phyloP scores from a whole-genome alignment of 2,329 filamentous ascomycete genomes.

The Decorospora gaudefroyi region DNA sequence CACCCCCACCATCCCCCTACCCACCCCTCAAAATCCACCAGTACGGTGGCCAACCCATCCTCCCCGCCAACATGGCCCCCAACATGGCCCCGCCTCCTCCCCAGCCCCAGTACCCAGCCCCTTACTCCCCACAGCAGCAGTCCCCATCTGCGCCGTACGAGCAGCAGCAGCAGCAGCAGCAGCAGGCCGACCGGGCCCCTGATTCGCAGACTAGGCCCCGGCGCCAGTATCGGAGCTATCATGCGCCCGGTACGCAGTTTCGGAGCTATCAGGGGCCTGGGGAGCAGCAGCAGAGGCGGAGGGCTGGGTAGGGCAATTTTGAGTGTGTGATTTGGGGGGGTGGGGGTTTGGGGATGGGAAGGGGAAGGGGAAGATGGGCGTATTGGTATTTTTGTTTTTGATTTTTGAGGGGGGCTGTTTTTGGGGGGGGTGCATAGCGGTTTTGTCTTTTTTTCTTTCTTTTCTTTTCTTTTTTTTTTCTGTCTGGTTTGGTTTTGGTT shows the following conservation, averaged over 20 bases:
- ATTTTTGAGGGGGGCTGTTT: too few species aligned
- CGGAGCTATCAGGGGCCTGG: constrained; percentile 40
- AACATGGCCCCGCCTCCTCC: too few species aligned
- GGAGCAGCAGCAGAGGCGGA: constrained; percentile 27
- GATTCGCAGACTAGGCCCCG: constrained; percentile 36
- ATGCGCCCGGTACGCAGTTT: constrained; percentile 44
- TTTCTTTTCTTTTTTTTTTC: background rate
- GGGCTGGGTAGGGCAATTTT: constrained; percentile 30
- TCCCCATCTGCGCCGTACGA: constrained; percentile 28
- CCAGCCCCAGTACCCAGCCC: too few species aligned
- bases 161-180: constrained; percentile 20
- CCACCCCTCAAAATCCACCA: constrained; percentile 46
- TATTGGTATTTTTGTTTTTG: background rate
- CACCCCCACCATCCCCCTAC: constrained; percentile 36
- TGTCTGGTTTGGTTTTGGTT: background rate
- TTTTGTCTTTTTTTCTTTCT: background rate
- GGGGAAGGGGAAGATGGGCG: too few species aligned
- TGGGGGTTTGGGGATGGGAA: too few species aligned
- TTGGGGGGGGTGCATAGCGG: constrained; percentile 1
- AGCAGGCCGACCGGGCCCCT: constrained; percentile 11
- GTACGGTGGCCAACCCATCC: constrained; percentile 49
- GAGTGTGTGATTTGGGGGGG: too few species aligned
- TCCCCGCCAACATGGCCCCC: constrained; percentile 47
- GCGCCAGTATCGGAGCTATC: constrained; percentile 39
- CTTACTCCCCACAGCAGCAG: constrained; percentile 27